Evolutionary conservation across 192 early-diverging fungal genomes (phyloP).

Genomic region (Phycomyces nitens): DNA sequence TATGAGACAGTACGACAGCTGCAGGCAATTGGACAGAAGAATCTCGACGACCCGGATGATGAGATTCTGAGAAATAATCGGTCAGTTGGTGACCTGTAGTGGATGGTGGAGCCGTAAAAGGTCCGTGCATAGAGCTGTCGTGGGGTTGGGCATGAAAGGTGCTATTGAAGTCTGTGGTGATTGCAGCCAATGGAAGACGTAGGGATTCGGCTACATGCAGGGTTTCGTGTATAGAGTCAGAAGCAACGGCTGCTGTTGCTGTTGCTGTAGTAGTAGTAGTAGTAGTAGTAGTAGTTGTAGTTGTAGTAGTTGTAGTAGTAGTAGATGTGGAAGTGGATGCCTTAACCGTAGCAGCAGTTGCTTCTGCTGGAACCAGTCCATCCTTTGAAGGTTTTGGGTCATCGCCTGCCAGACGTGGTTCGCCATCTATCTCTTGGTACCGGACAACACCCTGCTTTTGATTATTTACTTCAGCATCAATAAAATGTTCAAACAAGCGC

Average conservation of each 20-base stretch:
- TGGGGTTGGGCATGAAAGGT: slow-evolving; percentile 13
- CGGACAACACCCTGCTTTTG: background rate
- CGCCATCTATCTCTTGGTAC: background rate
- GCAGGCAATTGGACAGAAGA: slow-evolving; percentile 35
- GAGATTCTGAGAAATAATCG: slow-evolving; percentile 35
- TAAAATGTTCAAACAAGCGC: slow-evolving; percentile 64
- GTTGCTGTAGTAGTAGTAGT: background rate
- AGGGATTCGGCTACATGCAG: slow-evolving; percentile 4
- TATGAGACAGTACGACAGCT: slow-evolving; percentile 31
- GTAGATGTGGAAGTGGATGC: background rate
- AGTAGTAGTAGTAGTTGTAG: background rate
- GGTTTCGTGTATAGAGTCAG: background rate
- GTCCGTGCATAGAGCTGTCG: slow-evolving; percentile 14
- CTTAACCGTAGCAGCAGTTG: background rate
- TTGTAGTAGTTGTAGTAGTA: slow-evolving; percentile 3
- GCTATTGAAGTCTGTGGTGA: slow-evolving; percentile 17
- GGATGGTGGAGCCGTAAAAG: slow-evolving; percentile 35
- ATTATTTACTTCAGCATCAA: slow-evolving; percentile 30
- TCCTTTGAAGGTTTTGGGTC: background rate
- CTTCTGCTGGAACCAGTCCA: background rate
- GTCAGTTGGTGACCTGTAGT: slow-evolving; percentile 8
- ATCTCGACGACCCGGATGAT: slow-evolving; percentile 23
- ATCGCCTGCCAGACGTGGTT: background rate
- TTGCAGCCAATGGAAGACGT: slow-evolving; percentile 19
- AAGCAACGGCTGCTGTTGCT: background rate